phyloP scores from a whole-genome alignment of 768 basidiomycete species.

The Lentinus tigrinus region DNA sequence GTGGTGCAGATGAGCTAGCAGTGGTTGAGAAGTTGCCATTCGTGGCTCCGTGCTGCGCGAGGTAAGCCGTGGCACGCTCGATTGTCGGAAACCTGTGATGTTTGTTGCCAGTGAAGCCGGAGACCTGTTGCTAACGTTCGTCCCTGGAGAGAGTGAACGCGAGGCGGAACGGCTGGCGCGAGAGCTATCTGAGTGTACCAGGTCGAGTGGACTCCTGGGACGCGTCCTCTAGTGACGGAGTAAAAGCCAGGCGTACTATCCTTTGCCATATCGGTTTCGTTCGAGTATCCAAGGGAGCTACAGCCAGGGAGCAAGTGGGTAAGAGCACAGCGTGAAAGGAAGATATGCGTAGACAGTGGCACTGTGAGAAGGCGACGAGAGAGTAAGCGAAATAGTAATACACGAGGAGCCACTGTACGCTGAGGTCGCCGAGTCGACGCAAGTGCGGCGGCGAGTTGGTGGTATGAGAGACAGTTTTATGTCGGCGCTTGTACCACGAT shows the following conservation, averaged over 20 bases:
- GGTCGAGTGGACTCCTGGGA: constrained; percentile 63
- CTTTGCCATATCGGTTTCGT: constrained; percentile 30
- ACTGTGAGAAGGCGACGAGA: too few relatives aligned
- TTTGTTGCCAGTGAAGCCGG: constrained; percentile 57
- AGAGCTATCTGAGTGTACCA: constrained; percentile 50
- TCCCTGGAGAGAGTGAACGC: constrained; percentile 42
- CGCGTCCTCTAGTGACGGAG: constrained; percentile 66
- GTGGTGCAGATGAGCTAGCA: too few relatives aligned
- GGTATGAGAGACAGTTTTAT: neutral
- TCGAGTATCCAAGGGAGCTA: too few relatives aligned
- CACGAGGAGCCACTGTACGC: too few relatives aligned
- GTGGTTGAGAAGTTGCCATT: neutral
- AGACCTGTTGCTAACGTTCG: constrained; percentile 69
- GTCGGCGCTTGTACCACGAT: too few relatives aligned
- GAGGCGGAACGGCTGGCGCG: neutral
- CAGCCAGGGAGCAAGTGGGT: too few relatives aligned
- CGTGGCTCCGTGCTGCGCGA: constrained; percentile 22
- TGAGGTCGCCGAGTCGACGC: too few relatives aligned
- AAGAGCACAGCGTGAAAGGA: too few relatives aligned
- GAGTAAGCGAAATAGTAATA: too few relatives aligned
- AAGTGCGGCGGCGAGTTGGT: too few relatives aligned
- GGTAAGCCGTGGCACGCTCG: constrained; percentile 60
- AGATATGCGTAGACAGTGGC: too few relatives aligned
- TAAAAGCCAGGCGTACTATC: constrained; percentile 52
- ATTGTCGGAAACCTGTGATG: constrained; percentile 67